Percentiles rank a stretch among this genome's conserved stretches.
phyloP scores from a whole-genome alignment of 805 yeast species.

The Metschnikowia vanudenii region DNA sequence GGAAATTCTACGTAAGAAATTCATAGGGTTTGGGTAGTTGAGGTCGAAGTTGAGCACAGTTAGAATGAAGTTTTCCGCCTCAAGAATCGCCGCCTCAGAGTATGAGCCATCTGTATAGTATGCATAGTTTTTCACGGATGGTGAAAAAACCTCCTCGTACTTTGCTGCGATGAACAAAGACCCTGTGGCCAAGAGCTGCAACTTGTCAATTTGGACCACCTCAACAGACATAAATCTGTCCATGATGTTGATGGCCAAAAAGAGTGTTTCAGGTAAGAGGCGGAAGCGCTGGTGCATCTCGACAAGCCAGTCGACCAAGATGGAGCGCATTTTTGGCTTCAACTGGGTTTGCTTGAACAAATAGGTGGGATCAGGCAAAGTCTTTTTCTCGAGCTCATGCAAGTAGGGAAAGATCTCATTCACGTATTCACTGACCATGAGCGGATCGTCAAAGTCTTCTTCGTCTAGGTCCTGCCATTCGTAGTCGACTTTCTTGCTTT shows the following conservation, averaged over 20 bases:
- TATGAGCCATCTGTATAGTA: slow-evolving; percentile 86
- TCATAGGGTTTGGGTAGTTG: slow-evolving; percentile 86
- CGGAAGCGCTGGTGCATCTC: slow-evolving; percentile 85
- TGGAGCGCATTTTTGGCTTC: slow-evolving; percentile 80
- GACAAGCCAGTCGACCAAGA: slow-evolving; percentile 90
- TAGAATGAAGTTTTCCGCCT: slow-evolving; percentile 78
- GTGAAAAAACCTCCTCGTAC: slow-evolving; percentile 88
- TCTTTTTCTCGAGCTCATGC: slow-evolving; percentile 66
- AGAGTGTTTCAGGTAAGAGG: slow-evolving; percentile 81
- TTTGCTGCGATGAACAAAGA: slow-evolving; percentile 87
- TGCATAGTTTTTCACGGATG: slow-evolving; percentile 81
- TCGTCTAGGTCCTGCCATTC: slow-evolving; percentile 74
- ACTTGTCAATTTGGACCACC: slow-evolving; percentile 69
- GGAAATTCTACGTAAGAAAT: slow-evolving; percentile 81
- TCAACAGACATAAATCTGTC: slow-evolving; percentile 81
- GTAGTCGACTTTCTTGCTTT: slow-evolving; percentile 41
- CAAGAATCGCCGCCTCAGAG: slow-evolving; percentile 74
- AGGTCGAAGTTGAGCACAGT: slow-evolving; percentile 71
- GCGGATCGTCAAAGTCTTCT: slow-evolving; percentile 65
- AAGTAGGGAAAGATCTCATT: slow-evolving; percentile 81
- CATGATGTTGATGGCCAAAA: slow-evolving; percentile 78
- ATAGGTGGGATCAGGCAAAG: slow-evolving; percentile 73
- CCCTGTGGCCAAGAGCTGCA: slow-evolving; percentile 85
- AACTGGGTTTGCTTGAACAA: slow-evolving; percentile 61
- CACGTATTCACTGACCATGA: slow-evolving; percentile 93